Percentiles rank a stretch among this genome's conserved stretches.
Evolutionary conservation across 2,329 filamentous ascomycete species (phyloP).

Genomic region (Venturia pyrina): DNA sequence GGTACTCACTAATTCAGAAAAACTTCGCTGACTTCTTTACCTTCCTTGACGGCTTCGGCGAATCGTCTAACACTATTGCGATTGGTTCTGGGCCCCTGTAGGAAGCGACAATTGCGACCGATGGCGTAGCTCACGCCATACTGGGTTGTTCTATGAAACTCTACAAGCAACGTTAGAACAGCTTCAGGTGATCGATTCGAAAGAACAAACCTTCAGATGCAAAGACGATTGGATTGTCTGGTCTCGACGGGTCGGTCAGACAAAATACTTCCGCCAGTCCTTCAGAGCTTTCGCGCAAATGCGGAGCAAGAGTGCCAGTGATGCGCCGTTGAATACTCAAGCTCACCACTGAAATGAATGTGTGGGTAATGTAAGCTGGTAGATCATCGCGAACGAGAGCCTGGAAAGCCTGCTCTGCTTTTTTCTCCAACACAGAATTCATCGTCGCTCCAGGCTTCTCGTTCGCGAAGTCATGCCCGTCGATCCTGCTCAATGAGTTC

Average conservation of each 20-base stretch:
- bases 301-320: conserved; percentile 53
- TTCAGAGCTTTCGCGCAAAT: conserved; percentile 60
- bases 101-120: conserved; percentile 67
- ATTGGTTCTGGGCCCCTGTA: conserved; percentile 66
- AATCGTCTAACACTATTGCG: conserved; percentile 52
- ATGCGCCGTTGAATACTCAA: conserved; percentile 58
- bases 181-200: not conserved
- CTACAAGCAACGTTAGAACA: conserved; percentile 29
- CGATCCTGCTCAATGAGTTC: conserved; percentile 47
- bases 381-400: conserved; percentile 56
- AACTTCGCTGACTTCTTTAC: conserved; percentile 63
- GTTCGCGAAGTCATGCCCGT: conserved; percentile 46
- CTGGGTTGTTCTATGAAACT: conserved; percentile 65
- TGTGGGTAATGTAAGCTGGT: conserved; percentile 60
- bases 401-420: conserved; percentile 55
- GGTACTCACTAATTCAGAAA: conserved; percentile 59
- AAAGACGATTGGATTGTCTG: conserved; percentile 69
- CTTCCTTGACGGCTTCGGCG: conserved; percentile 48
- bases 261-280: conserved; percentile 70
- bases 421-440: conserved; percentile 51
- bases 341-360: conserved; percentile 60
- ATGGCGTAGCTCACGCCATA: conserved; percentile 65
- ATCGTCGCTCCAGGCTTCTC: conserved; percentile 41
- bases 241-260: conserved; percentile 60
- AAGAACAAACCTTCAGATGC: conserved; percentile 54